Evolutionary conservation across 176 grass and related monocot species (phyloP).

Genomic region (Tillandsia fasciculata): DNA sequence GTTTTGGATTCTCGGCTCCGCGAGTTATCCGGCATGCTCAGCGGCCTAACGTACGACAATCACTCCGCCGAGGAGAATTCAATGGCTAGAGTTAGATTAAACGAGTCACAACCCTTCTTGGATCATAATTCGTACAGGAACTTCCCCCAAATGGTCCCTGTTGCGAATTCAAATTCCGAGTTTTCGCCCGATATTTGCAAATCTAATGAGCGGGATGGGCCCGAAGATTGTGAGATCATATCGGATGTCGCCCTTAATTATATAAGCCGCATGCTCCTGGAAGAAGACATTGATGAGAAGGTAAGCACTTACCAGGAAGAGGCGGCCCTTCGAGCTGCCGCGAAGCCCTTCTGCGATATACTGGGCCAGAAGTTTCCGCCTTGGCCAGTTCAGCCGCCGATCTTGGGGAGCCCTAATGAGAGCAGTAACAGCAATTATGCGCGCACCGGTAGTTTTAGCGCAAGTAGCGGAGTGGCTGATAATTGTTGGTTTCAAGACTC

Average conservation of each 20-base stretch:
- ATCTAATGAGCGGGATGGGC: constrained; percentile 41
- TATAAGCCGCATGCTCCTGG: constrained; percentile 89
- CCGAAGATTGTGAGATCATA: constrained; percentile 81
- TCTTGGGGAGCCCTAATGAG: constrained; percentile 38
- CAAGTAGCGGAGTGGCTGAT: constrained; percentile 16
- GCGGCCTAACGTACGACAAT: constrained; percentile 12
- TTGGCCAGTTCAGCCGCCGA: constrained; percentile 22
- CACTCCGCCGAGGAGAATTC: constrained; percentile 7
- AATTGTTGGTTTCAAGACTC: constrained; percentile 8
- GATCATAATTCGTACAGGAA: neutral
- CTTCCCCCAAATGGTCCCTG: constrained; percentile 18
- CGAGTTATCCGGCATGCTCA: constrained; percentile 17
- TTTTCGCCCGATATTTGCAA: constrained; percentile 9
- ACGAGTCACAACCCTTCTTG: neutral
- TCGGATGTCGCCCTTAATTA: constrained; percentile 89
- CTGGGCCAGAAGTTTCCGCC: constrained; percentile 90
- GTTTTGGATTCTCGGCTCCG: constrained; percentile 18
- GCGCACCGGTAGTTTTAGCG: constrained; percentile 4
- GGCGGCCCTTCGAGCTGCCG: constrained; percentile 51
- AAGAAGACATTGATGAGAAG: constrained; percentile 96
- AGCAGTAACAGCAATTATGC: constrained; percentile 27
- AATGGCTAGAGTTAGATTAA: constrained; percentile 1
- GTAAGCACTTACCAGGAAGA: constrained; percentile 79
- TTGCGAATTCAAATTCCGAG: neutral
- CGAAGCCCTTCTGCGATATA: constrained; percentile 87